Conservation (phyloP, 2,329 filamentous ascomycete genomes). For the Fusarium sp. region DNA sequence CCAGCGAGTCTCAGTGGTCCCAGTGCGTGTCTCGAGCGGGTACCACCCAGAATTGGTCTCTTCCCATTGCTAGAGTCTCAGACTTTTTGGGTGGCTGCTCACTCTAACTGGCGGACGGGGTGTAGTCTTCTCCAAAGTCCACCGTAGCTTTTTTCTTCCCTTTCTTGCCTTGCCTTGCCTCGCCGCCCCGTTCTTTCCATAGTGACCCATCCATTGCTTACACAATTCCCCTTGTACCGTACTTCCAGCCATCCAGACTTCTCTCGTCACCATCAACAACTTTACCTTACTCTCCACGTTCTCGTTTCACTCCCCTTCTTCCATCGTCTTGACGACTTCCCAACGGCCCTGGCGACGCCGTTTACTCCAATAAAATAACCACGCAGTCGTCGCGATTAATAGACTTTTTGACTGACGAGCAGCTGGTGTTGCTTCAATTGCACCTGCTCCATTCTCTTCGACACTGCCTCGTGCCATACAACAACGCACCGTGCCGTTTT, state of each 20-base stretch:
- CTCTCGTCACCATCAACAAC: conserved; percentile 40
- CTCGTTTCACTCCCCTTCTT: conserved; percentile 28
- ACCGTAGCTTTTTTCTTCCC: conserved; percentile 46
- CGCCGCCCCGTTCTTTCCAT: conserved; percentile 41
- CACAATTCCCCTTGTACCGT: conserved; percentile 43
- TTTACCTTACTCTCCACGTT: conserved; percentile 30
- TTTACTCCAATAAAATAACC: conserved; percentile 16
- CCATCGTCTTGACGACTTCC: conserved; percentile 36
- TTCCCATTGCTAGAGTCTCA: conserved; percentile 36
- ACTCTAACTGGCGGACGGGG: conserved; percentile 38
- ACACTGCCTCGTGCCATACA: conserved; percentile 7
- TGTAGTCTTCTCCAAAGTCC: conserved; percentile 41
- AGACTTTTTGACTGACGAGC: conserved; percentile 37
- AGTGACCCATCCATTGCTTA: conserved; percentile 39
- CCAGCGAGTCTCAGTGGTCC: conserved; percentile 40
- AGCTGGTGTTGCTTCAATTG: conserved; percentile 44
- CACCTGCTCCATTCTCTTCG: conserved; percentile 36
- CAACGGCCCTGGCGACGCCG: conserved; percentile 40
- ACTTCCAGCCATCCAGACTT: conserved; percentile 24
- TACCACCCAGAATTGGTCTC: conserved; percentile 33
- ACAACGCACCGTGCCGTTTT: not conserved
- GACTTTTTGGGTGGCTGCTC: conserved; percentile 20
- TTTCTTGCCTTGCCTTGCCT: conserved; percentile 14
- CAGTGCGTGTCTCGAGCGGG: conserved; percentile 37
- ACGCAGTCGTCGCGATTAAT: conserved; percentile 15